Percentiles rank a stretch among this genome's conserved stretches.
phyloP scores from a whole-genome alignment of 805 yeast genomes.

The Kazachstania bromeliacearum region DNA sequence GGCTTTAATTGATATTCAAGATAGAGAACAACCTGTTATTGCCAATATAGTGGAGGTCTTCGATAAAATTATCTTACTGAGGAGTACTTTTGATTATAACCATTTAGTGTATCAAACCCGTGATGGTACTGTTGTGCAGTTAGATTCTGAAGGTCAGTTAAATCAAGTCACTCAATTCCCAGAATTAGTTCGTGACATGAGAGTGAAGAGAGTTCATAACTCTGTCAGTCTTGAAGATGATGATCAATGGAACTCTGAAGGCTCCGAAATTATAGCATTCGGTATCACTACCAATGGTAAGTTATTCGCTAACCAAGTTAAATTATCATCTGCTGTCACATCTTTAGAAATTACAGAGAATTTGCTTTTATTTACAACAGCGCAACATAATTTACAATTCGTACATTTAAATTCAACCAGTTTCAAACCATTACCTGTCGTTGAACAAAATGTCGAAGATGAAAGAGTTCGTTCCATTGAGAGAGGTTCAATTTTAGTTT shows the following conservation, averaged over 20 bases:
- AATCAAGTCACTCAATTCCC: slow-evolving; percentile 47
- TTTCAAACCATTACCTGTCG: slow-evolving; percentile 33
- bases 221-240: slow-evolving; percentile 17
- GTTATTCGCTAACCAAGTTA: slow-evolving; percentile 51
- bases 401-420: slow-evolving; percentile 49
- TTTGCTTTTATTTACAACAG: slow-evolving; percentile 75
- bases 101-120: slow-evolving; percentile 49
- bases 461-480: slow-evolving; percentile 86
- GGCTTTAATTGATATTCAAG: slow-evolving; percentile 40
- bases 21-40: slow-evolving; percentile 34
- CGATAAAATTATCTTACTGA: slow-evolving; percentile 46
- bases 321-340: slow-evolving; percentile 66
- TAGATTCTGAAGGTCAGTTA: slow-evolving; percentile 29
- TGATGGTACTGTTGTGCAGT: slow-evolving; percentile 46
- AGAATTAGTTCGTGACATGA: slow-evolving; percentile 55
- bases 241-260: slow-evolving; percentile 23
- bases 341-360: slow-evolving; percentile 66
- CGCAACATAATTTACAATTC: slow-evolving; percentile 74
- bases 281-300: slow-evolving; percentile 75
- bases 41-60: slow-evolving; percentile 35
- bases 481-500: slow-evolving; percentile 79
- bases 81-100: slow-evolving; percentile 44
- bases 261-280: slow-evolving; percentile 38
- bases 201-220: slow-evolving; percentile 33
- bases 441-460: slow-evolving; percentile 39